These are phyloP conservation scores for Trichoderma parareesei DNA, from an alignment of 495 filamentous ascomycete species.

Conservation along the genomic window DNA sequence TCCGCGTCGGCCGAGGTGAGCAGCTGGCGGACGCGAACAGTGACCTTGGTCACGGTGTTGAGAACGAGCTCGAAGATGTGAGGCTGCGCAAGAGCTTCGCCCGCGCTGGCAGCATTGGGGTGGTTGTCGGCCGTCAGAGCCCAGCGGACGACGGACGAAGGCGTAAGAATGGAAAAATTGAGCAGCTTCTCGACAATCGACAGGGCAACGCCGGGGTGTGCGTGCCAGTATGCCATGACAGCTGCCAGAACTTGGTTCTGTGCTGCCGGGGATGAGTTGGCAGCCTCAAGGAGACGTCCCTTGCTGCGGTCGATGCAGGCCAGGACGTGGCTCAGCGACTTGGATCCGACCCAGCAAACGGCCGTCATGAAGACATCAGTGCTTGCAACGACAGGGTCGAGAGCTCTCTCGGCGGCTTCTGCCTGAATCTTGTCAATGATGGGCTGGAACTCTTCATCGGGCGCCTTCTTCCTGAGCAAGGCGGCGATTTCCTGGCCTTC, in stretches of 20 bases:
- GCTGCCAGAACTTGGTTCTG: conserved; percentile 81
- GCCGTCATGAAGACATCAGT: conserved; percentile 90
- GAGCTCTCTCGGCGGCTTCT: conserved; percentile 55
- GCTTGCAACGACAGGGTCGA: conserved; percentile 71
- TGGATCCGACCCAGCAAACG: conserved; percentile 86
- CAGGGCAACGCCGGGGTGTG: conserved; percentile 87
- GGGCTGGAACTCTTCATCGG: conserved; percentile 71
- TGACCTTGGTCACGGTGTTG: conserved; percentile 86
- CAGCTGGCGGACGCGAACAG: conserved; percentile 78
- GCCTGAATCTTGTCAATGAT: conserved; percentile 70
- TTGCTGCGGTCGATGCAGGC: conserved; percentile 95
- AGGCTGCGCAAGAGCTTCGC: conserved; percentile 58
- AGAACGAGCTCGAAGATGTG: conserved; percentile 85
- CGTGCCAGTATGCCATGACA: conserved; percentile 87
- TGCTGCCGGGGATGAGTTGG: conserved; percentile 59
- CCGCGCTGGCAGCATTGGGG: conserved; percentile 33
- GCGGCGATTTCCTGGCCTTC: conserved; percentile 72
- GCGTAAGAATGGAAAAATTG: conserved; percentile 91
- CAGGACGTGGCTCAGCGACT: conserved; percentile 91
- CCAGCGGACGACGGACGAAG: conserved; percentile 80
- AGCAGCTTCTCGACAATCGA: conserved; percentile 94
- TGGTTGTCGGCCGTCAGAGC: conserved; percentile 55
- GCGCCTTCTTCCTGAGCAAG: conserved; percentile 73
- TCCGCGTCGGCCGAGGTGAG: conserved; percentile 19
- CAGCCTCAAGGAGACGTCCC: conserved; percentile 75